These are phyloP conservation scores for Chlamydomonas sphaeroides DNA, from an alignment of 139 green algal genomes.

Conservation along the genomic window DNA sequence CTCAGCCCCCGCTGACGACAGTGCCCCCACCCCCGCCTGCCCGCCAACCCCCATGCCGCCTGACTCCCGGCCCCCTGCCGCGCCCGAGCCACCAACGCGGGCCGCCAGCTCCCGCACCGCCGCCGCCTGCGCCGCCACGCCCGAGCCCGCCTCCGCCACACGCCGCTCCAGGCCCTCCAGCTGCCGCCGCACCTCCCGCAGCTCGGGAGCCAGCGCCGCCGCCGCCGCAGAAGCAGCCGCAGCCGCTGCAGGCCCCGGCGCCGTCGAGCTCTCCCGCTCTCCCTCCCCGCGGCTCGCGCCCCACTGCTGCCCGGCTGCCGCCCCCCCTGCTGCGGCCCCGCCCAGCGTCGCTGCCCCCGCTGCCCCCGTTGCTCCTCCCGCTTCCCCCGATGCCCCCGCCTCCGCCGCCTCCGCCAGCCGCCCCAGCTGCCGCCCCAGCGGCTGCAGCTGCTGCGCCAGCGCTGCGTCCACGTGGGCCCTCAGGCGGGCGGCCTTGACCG, in stretches of 20 bases:
- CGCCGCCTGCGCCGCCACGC: background rate
- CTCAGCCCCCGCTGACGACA: background rate
- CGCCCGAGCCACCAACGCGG: background rate
- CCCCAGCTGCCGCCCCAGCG: no score
- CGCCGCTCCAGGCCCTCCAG: background rate
- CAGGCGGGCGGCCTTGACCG: conserved; percentile 31
- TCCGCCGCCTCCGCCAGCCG: background rate
- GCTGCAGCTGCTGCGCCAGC: conserved; percentile 2
- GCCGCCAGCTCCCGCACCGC: no score
- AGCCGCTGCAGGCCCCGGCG: background rate
- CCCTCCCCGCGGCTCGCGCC: no score
- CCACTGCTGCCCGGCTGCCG: background rate
- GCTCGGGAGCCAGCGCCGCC: background rate
- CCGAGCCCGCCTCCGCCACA: background rate
- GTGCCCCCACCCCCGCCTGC: background rate
- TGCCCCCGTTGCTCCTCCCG: background rate
- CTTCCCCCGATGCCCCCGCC: accelerated
- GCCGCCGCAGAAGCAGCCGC: background rate
- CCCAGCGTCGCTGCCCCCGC: background rate
- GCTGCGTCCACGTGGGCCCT: conserved; percentile 23
- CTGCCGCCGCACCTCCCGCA: background rate
- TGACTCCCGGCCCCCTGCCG: background rate
- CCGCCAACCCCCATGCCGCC: background rate
- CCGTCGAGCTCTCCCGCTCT: no score
- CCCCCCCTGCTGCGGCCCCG: background rate